Base-by-base conservation (phyloP, 495 filamentous ascomycete species). In the Apodospora peruviana region DNA sequence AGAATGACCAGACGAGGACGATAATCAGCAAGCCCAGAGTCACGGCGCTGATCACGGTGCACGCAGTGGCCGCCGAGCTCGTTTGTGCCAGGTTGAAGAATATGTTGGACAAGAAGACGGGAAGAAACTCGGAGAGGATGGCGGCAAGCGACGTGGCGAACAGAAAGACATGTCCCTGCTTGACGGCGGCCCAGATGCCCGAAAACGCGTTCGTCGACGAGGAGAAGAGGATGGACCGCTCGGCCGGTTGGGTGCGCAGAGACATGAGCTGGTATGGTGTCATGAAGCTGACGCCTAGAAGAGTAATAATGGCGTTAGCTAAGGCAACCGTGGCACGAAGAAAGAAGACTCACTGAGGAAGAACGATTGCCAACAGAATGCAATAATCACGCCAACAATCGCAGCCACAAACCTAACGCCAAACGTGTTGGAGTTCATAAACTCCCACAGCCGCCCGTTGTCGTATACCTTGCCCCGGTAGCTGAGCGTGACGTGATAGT, bases 331-430 rank as follows among this genome's bases (percentile, higher is more conserved):
- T 20, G 22, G 16, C 1, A 18, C 2, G 20, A 10, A 4, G 41
- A n/a, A 40, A 10, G n/a, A 38, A 25, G 14, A 42, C 59, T 43
- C 46, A 61, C 61, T 59, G 17, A 65, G 40, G 40, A 62, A 65
- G 45, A 66, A 64, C 1, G 55, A 52, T 41, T 63, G 57, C 65
- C 65, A 68, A 36, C 57, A 62, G 24, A 67, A 56, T 20, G 60
- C 59, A 21, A 65, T 54, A 37, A 60, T 29, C 1, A 68, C 65
- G 22, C 67, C 65, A 0, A 68, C 44, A 1, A 60, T 50, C 18
- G 65, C 60, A 32, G 59, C 60, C 2, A 64, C 40, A 34, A 68
- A 70, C n/a, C 61, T 55, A 4, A 68, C 60, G 16, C 65, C 67
- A 50, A 70, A 67, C n/a, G 45, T 40, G 35, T 64, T 59, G 29